phyloP scores from a whole-genome alignment of 805 yeast genomes.

The Nakazawaea wickerhamii region DNA sequence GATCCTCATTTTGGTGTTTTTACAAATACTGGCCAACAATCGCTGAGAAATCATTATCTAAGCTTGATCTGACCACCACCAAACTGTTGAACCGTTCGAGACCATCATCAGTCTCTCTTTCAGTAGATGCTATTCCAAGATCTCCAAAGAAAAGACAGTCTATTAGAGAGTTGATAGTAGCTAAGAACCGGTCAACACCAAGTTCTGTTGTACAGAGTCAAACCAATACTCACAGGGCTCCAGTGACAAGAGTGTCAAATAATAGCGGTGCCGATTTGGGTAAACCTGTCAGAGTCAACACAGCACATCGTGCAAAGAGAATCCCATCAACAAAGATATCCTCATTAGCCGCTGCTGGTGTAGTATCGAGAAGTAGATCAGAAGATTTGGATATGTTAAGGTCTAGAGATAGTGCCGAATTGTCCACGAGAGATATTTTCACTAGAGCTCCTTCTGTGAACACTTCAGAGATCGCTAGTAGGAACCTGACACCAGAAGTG shows the following conservation, averaged over 20 bases:
- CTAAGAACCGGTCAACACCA: constrained; percentile 33
- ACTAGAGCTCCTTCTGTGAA: not conserved
- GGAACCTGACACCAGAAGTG: not conserved
- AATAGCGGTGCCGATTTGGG: not conserved
- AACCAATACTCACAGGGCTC: constrained; percentile 16
- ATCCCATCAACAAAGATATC: constrained; percentile 3
- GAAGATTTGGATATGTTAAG: constrained; percentile 1
- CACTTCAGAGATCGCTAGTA: not conserved
- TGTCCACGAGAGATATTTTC: constrained; percentile 2
- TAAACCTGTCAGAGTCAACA: not conserved
- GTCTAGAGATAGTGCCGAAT: not conserved
- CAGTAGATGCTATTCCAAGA: constrained; percentile 13
- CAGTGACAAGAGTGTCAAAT: constrained; percentile 12
- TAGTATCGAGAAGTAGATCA: constrained; percentile 4
- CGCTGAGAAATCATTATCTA: constrained; percentile 34
- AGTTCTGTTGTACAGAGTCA: constrained; percentile 26
- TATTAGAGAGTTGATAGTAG: constrained; percentile 40
- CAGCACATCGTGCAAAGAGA: constrained; percentile 1
- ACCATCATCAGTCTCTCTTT: constrained; percentile 31
- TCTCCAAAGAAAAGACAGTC: constrained; percentile 33
- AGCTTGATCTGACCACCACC: constrained; percentile 39
- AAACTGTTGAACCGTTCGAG: constrained; percentile 59
- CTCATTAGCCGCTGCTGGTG: constrained; percentile 2
- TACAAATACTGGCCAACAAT: constrained; percentile 46
- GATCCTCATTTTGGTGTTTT: constrained; percentile 70